These are phyloP conservation scores for Mollisia scopiformis DNA, from an alignment of 2,329 filamentous ascomycete genomes.

Conservation along the genomic window DNA sequence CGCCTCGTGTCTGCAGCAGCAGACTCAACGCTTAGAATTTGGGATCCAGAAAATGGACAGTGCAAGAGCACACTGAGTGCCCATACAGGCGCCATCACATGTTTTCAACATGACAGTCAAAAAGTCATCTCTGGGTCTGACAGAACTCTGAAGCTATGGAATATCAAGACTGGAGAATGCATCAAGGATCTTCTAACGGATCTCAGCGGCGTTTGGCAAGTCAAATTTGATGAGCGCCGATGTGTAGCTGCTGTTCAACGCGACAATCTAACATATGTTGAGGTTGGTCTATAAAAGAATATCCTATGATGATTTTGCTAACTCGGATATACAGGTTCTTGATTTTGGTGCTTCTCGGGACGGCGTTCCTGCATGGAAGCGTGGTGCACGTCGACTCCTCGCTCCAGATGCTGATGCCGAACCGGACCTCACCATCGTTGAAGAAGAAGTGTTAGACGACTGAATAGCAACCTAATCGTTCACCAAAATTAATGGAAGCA, in stretches of 20 bases:
- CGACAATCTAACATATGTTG: slow-evolving; percentile 90
- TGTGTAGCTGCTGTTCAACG: slow-evolving; percentile 97
- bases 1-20: slow-evolving; percentile 93
- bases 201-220: slow-evolving; percentile 97
- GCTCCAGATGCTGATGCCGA: slow-evolving; percentile 18
- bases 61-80: slow-evolving; percentile 90
- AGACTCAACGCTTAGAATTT: slow-evolving; percentile 92
- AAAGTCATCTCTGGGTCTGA: slow-evolving; percentile 98
- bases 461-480: background rate
- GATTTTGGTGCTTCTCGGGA: slow-evolving; percentile 96
- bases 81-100: slow-evolving; percentile 96
- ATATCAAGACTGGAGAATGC: slow-evolving; percentile 88
- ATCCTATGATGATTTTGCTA: slow-evolving; percentile 29
- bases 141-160: slow-evolving; percentile 98
- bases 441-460: slow-evolving; percentile 24
- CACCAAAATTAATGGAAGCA: slow-evolving; percentile 1
- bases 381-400: slow-evolving; percentile 74
- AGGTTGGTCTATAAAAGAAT: slow-evolving; percentile 67
- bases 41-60: slow-evolving; percentile 91
- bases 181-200: slow-evolving; percentile 92
- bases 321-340: slow-evolving; percentile 72
- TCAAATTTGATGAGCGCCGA: slow-evolving; percentile 92
- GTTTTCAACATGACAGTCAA: slow-evolving; percentile 95
- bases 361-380: slow-evolving; percentile 74
- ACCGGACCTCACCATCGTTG: slow-evolving; percentile 10